These are phyloP conservation scores for Mesotaenium endlicherianum DNA, from an alignment of 139 green algal genomes.

Conservation along the genomic window DNA sequence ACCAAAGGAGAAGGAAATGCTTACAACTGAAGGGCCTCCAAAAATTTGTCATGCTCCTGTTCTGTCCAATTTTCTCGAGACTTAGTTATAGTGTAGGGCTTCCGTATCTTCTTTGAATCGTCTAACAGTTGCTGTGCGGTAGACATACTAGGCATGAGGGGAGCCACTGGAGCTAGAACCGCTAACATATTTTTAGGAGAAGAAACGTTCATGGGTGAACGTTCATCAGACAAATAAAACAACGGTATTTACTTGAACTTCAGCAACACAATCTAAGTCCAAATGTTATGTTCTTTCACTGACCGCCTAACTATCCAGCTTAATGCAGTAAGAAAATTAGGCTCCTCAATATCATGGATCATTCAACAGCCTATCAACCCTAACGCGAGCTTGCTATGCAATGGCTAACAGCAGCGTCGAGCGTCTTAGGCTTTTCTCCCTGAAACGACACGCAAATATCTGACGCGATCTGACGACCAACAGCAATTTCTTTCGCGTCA, in stretches of 20 bases:
- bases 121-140: slow-evolving; percentile 7
- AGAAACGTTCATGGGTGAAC: not conserved
- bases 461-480: too few relatives aligned
- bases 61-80: slow-evolving; percentile 69
- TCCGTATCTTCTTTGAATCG: slow-evolving; percentile 58
- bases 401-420: too few relatives aligned
- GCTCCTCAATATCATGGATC: too few relatives aligned
- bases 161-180: not conserved
- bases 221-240: not conserved
- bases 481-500: too few relatives aligned
- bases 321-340: too few relatives aligned
- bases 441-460: too few relatives aligned
- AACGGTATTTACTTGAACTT: too few relatives aligned
- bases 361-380: too few relatives aligned
- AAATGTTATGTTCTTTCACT: not conserved
- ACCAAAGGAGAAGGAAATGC: not conserved
- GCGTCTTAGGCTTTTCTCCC: too few relatives aligned
- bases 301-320: too few relatives aligned
- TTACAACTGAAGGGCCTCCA: slow-evolving; percentile 67
- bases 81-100: slow-evolving; percentile 74
- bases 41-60: slow-evolving; percentile 69
- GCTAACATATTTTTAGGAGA: not conserved
- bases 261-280: not conserved
- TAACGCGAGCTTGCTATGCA: too few relatives aligned
- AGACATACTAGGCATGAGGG: not conserved